Base-by-base conservation (phyloP, 768 basidiomycete genomes). In the Lactarius indigo region DNA sequence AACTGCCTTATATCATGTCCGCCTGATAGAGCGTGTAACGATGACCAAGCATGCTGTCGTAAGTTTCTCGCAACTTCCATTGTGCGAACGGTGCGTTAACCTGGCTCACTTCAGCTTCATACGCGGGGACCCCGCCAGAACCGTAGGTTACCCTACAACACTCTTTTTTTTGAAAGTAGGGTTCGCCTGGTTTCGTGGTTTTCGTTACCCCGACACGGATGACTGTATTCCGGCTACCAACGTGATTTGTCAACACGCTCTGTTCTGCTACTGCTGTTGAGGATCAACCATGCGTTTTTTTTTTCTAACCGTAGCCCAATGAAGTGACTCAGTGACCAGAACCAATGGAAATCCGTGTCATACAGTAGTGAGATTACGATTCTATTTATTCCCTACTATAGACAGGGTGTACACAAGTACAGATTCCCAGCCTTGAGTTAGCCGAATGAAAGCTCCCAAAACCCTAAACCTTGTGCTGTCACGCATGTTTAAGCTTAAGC, bases 11-110 rank as follows among this genome's bases (percentile, higher is more conserved):
- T 93, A 66, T 71, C 85, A 23, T 93, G 91, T 71, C 90, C 90
- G 7, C 74, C 83, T 12, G 89, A 90, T 73, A 82, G 83, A 64
- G 83, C 81, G 41, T 93, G 92, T 71, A 79, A 88, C 71, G 86
- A 87, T 17, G 87, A 91, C 72, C 87, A 91, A 68, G 85, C 89
- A 1, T 93, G 91, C 74, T 93, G 91, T 74, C 91, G 90, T 92
- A 75, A 79, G 90, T 84, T 47, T 20, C 12, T 56, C 26, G n/a
- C 28, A 6, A 5, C 35, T 4, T 28, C 3, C 44, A 8, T 18
- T 44, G 10, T 8, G 4, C 44, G 28, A 23, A 59, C 47, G 33
- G 5, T 47, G 35, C 31, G n/a, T 57, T 30, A 20, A 66, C 70
- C 23, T 26, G 10, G 6, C 18, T 61, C 59, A n/a, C 37, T 31